A percentile compares a stretch with the other conserved stretches of the same genome.
Conservation (phyloP, 768 basidiomycete genomes). For the Phylloporus sp. region DNA sequence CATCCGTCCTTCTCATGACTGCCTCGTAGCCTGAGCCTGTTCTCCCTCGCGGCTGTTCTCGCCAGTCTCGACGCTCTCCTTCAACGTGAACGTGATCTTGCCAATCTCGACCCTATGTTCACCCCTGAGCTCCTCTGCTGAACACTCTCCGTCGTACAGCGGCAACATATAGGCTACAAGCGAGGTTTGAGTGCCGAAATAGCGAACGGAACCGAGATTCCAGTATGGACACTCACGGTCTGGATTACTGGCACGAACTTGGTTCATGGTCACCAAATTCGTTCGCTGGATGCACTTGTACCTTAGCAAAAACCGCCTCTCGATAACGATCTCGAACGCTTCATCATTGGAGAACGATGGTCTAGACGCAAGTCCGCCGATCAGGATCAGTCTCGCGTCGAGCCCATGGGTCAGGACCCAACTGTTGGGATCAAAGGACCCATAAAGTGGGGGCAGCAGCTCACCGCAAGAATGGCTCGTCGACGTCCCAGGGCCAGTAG, state of each 20-base stretch:
- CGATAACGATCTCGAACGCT: constrained; percentile 3
- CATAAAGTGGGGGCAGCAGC: not conserved
- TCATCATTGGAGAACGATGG: constrained; percentile 1
- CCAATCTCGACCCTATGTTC: constrained; percentile 2
- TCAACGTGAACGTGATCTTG: constrained; percentile 4
- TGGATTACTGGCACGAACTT: not conserved
- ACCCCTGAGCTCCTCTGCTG: not conserved
- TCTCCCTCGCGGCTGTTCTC: not conserved
- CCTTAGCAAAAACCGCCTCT: constrained; percentile 8
- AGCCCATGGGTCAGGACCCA: not conserved
- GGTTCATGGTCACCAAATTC: not conserved
- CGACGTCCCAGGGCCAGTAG: not conserved
- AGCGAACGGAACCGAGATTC: not conserved
- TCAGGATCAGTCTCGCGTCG: not conserved
- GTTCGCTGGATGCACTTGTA: constrained; percentile 14
- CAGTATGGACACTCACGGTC: not conserved
- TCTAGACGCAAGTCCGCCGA: not conserved
- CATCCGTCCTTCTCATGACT: not conserved
- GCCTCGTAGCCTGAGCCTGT: not conserved
- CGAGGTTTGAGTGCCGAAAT: not conserved
- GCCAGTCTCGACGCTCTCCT: constrained; percentile 1
- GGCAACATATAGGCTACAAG: not conserved
- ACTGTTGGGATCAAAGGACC: not conserved
- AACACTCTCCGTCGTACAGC: constrained; percentile 2
- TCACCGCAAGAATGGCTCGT: constrained; percentile 1